These are phyloP conservation scores for Lyophyllum decastes DNA, from an alignment of 768 basidiomycete species.

Conservation along the genomic window DNA sequence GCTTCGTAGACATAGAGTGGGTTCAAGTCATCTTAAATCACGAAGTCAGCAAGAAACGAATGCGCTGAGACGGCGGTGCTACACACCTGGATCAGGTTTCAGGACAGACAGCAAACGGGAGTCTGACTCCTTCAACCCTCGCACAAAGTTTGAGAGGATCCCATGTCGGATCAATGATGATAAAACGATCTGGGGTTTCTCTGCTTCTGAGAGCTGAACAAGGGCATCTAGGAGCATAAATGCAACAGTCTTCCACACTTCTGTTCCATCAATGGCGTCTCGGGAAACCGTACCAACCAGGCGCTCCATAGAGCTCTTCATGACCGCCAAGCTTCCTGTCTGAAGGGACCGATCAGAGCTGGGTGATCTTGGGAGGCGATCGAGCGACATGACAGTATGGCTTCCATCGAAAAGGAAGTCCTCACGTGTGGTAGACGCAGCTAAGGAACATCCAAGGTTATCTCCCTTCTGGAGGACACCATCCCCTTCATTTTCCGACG, in stretches of 20 bases:
- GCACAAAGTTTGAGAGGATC: slow-evolving; percentile 78
- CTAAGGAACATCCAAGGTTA: slow-evolving; percentile 28
- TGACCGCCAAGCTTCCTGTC: slow-evolving; percentile 59
- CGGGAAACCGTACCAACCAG: slow-evolving; percentile 72
- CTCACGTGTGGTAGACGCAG: slow-evolving; percentile 42
- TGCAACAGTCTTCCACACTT: slow-evolving; percentile 96
- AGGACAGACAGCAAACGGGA: slow-evolving; percentile 70
- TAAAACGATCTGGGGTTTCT: slow-evolving; percentile 68
- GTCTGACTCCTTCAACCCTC: slow-evolving; percentile 84
- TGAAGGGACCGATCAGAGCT: slow-evolving; percentile 47
- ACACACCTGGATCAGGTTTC: slow-evolving; percentile 86
- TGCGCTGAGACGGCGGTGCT: neutral
- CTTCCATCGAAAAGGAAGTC: slow-evolving; percentile 40
- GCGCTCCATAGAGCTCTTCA: slow-evolving; percentile 72
- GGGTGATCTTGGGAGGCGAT: slow-evolving; percentile 19
- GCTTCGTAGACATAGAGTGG: slow-evolving; percentile 93
- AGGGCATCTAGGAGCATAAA: slow-evolving; percentile 88
- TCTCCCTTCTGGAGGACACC: neutral
- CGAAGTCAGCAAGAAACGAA: neutral
- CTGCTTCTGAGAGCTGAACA: slow-evolving; percentile 66
- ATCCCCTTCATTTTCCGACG: slow-evolving; percentile 23
- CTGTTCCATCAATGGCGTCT: slow-evolving; percentile 94
- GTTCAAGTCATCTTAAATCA: slow-evolving; percentile 75
- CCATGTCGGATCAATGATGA: slow-evolving; percentile 69
- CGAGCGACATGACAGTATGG: slow-evolving; percentile 31